phyloP scores from a whole-genome alignment of 208 protist species.

The Leishmania lainsoni region DNA sequence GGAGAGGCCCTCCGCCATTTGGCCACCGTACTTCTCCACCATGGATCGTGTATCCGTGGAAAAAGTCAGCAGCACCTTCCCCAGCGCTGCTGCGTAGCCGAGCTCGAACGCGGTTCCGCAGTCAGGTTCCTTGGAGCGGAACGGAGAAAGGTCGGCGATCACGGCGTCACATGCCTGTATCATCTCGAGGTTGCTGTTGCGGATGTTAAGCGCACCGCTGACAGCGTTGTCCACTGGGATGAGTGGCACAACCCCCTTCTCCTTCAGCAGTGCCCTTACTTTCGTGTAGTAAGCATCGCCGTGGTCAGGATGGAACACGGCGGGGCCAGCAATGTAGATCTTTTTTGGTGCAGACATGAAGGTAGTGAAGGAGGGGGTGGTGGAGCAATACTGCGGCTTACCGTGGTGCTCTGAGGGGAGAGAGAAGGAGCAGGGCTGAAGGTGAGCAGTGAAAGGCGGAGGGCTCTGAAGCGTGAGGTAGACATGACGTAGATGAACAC shows the following conservation, averaged over 20 bases:
- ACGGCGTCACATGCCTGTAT: slow-evolving; percentile 73
- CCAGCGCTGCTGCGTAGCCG: slow-evolving; percentile 77
- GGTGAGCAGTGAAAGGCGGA: neutral
- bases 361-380: neutral
- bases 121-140: slow-evolving; percentile 78
- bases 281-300: slow-evolving; percentile 60
- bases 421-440: neutral
- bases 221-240: slow-evolving; percentile 64
- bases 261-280: slow-evolving; percentile 43
- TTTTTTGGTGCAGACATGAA: slow-evolving; percentile 32
- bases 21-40: slow-evolving; percentile 69
- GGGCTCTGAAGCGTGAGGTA: too few species aligned
- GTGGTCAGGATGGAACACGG: slow-evolving; percentile 69
- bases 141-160: slow-evolving; percentile 85
- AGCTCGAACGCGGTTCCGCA: slow-evolving; percentile 83
- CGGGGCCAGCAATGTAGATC: slow-evolving; percentile 86
- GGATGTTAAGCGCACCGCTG: slow-evolving; percentile 53
- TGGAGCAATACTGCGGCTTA: neutral
- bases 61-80: slow-evolving; percentile 67
- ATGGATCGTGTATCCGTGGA: slow-evolving; percentile 55
- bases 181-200: slow-evolving; percentile 79
- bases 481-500: neutral
- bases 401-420: neutral
- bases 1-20: slow-evolving; percentile 43
- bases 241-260: slow-evolving; percentile 49